Evolutionary conservation across 2,329 filamentous ascomycete species (phyloP), one percentile per base, ranked within the genome.

Genomic region (Verticillium nonalfalfae): DNA sequence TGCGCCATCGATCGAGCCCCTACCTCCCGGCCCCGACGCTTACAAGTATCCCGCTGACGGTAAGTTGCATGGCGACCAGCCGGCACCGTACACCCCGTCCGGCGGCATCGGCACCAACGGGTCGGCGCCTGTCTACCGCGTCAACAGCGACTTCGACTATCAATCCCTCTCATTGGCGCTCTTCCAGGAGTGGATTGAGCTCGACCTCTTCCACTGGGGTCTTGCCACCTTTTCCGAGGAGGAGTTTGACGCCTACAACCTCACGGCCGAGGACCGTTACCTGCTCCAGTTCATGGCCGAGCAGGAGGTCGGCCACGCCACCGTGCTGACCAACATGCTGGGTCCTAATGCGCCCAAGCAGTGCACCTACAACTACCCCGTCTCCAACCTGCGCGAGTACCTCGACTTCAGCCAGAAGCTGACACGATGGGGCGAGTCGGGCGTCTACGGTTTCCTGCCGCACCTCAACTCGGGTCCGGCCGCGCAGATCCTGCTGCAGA

Each of bases 371-470:
- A 86, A 92, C 76, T 95, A 95, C 71, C 91, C 91, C 1, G 90
- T 86, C 70, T 84, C 78, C 60, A 93, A 85, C 36, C 86, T 94
- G 0, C 84, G 81, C 60, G 90, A 95, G 73, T 94, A 86, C 70
- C 79, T 95, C 68, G 91, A 95, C 77, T 95, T 95, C 76, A 88
- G 85, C 74, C 90, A 94, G 76, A 93, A 93, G 75, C 76, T 95
- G n/a, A 95, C 91, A 1, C 87, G 90, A 38, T 92, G 84, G 74
- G 90, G 90, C 57, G 91, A 95, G 73, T 84, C 88, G 11, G 89
- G 90, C 56, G 90, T 93, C 1, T 93, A 90, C 76, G 90, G 91
- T 0, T 95, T 94, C 77, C 78, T 93, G 65, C 83, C 86, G 58
- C 91, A 95, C 69, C 81, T 95, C 56, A 85, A 94, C 73, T 88